phyloP scores from a whole-genome alignment of 352 stramenopile genomes.

The Salisapilia sapeloensis region DNA sequence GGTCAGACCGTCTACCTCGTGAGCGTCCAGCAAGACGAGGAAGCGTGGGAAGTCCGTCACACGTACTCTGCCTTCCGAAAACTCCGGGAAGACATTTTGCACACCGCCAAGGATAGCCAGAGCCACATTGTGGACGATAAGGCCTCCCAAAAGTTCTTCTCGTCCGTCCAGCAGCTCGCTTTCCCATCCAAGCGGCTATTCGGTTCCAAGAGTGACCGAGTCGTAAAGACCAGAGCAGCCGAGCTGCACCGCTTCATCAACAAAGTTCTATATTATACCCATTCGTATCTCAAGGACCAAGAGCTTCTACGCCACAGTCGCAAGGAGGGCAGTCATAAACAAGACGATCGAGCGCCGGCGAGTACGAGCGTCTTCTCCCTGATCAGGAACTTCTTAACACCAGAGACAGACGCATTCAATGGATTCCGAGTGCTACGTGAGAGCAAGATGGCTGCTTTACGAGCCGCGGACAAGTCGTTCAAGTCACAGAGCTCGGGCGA shows the following conservation, averaged over 20 bases:
- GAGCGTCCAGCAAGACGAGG: constrained; percentile 50
- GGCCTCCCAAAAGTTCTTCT: constrained; percentile 21
- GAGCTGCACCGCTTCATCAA: constrained; percentile 67
- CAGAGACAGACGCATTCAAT: constrained; percentile 8
- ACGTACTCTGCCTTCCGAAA: constrained; percentile 58
- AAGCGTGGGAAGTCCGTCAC: constrained; percentile 53
- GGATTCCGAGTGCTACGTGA: constrained; percentile 27
- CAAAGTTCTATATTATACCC: constrained; percentile 45
- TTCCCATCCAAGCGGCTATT: constrained; percentile 57
- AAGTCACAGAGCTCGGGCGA: too few relatives aligned
- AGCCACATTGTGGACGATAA: constrained; percentile 23
- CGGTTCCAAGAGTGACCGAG: constrained; percentile 41
- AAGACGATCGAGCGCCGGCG: constrained; percentile 25
- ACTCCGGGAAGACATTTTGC: constrained; percentile 44
- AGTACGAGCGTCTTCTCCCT: constrained; percentile 46
- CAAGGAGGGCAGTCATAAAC: constrained; percentile 8
- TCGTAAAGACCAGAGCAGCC: constrained; percentile 51
- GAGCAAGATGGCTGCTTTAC: constrained; percentile 56
- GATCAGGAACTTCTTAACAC: constrained; percentile 59
- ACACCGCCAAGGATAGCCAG: constrained; percentile 40
- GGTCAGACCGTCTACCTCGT: constrained; percentile 56
- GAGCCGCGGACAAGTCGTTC: too few relatives aligned
- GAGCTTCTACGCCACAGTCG: constrained; percentile 26
- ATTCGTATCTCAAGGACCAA: constrained; percentile 60
- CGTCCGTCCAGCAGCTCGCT: constrained; percentile 11